Conservation (phyloP, 1,284 basidiomycete genomes). For the Apiotrichum siamense region DNA sequence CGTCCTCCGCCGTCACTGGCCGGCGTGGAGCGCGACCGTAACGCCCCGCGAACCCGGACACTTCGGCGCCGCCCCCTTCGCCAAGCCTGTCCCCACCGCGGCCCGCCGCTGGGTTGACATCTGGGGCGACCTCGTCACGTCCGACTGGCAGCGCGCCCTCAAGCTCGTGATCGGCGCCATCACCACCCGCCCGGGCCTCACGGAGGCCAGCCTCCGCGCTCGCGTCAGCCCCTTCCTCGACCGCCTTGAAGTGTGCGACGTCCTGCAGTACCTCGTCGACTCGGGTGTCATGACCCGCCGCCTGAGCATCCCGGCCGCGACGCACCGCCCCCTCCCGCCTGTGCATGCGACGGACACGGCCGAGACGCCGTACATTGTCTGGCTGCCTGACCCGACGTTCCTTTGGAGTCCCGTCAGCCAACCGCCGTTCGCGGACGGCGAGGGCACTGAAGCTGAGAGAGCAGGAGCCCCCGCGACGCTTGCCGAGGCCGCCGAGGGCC, state of each 20-base stretch:
- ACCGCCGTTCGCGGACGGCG: background rate
- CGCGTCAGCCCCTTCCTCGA: constrained; percentile 64
- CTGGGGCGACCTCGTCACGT: constrained; percentile 55
- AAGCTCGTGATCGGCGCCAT: constrained; percentile 62
- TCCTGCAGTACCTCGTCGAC: constrained; percentile 54
- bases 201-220: constrained; percentile 61
- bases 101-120: constrained; percentile 61
- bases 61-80: background rate
- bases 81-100: background rate
- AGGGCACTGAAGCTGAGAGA: too few relatives aligned
- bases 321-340: constrained; percentile 19
- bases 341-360: constrained; percentile 29
- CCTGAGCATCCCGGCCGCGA: constrained; percentile 2
- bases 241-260: constrained; percentile 63
- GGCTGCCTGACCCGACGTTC: constrained; percentile 2
- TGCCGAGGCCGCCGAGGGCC: too few relatives aligned
- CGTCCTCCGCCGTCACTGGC: constrained; percentile 52
- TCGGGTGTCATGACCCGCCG: constrained; percentile 11
- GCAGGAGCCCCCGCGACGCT: too few relatives aligned
- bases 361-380: constrained; percentile 25
- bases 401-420: constrained; percentile 6
- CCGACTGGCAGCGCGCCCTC: constrained; percentile 63
- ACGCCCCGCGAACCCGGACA: background rate
- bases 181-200: constrained; percentile 59
- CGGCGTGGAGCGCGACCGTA: constrained; percentile 55